These are phyloP conservation scores for Kodamaea plutei DNA, from an alignment of 1,139 yeast genomes.

Conservation along the genomic window DNA sequence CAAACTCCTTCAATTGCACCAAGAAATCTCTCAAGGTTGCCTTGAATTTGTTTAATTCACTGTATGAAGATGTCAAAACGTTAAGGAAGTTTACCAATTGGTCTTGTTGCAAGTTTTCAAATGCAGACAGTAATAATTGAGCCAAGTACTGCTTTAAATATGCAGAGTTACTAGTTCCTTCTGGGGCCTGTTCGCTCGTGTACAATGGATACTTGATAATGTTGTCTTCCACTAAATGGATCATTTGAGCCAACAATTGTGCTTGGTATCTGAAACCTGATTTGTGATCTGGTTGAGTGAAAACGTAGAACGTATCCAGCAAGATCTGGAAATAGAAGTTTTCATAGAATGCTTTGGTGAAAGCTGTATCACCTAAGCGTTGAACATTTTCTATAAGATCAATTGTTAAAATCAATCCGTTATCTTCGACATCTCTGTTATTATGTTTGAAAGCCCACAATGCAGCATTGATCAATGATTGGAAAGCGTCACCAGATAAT, in stretches of 20 bases:
- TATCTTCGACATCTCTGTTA: constrained; percentile 90
- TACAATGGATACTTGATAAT: constrained; percentile 77
- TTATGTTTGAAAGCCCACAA: constrained; percentile 98
- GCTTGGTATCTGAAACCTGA: constrained; percentile 92
- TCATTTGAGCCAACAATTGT: constrained; percentile 75
- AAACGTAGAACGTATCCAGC: constrained; percentile 86
- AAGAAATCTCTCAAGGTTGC: constrained; percentile 91
- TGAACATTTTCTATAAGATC: constrained; percentile 85
- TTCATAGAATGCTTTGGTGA: constrained; percentile 83
- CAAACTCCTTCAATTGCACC: constrained; percentile 91
- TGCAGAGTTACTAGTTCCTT: constrained; percentile 76
- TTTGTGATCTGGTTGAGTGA: constrained; percentile 96
- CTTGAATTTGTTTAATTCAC: constrained; percentile 72
- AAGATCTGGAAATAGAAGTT: constrained; percentile 86
- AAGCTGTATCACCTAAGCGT: constrained; percentile 67
- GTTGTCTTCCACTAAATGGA: constrained; percentile 76
- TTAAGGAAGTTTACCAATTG: constrained; percentile 79
- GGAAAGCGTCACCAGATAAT: constrained; percentile 89
- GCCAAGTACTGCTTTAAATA: constrained; percentile 81
- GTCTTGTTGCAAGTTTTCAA: constrained; percentile 81
- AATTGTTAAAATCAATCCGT: constrained; percentile 75
- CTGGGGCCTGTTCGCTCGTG: constrained; percentile 67
- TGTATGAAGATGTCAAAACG: constrained; percentile 70
- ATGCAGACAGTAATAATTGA: constrained; percentile 77
- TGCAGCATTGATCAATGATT: constrained; percentile 86